Base-by-base conservation (phyloP, 108 stramenopile species). In the Fragilaria radians region DNA sequence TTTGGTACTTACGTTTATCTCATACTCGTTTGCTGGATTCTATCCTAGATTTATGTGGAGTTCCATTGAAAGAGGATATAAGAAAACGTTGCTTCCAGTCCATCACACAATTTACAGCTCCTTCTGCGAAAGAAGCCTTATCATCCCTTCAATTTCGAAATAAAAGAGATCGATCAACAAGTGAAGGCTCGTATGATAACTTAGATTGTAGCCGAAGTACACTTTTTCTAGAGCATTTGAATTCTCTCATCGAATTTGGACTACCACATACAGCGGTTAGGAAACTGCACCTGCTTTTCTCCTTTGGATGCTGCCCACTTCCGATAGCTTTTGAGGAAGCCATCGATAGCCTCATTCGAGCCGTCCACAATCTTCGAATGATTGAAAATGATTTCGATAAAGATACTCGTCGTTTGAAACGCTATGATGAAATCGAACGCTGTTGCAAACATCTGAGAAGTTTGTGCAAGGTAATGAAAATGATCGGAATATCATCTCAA, bases 41-140 rank as follows among this genome's bases (percentile, higher is more conserved):
- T 7, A 84, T 91, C 27, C 72, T 91, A 46, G 90, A 91, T 57
- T 53, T 91, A 25, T 77, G 85, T 55, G 79, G 80, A 18, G 68
- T 91, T 0, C 83, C 84, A 4, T 46, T 32, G 25, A 83, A 79
- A 52, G 82, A 86, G 47, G 31, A 50, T 0, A 42, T 70, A 27
- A 54, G 83, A 32, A 59, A 72, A 36, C 32, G 31, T 28, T 79
- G 80, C 63, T 50, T 75, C 17, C 72, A 61, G 14, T 73, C 85
- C 36, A 66, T 90, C 32, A 81, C 83, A 17, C 53, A 68, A n/a
- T 62, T 65, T 17, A 72, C 79, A 1, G 75, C 85, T n/a, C 77
- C 76, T 18, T 45, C 77, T 7, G 82, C 84, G 14, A 56, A 48
- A 21, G 36, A 7, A 7, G 36, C 36, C 7, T 14, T 42, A 14